Base-by-base conservation (phyloP, 768 basidiomycete genomes). In the Grammothele lineata region DNA sequence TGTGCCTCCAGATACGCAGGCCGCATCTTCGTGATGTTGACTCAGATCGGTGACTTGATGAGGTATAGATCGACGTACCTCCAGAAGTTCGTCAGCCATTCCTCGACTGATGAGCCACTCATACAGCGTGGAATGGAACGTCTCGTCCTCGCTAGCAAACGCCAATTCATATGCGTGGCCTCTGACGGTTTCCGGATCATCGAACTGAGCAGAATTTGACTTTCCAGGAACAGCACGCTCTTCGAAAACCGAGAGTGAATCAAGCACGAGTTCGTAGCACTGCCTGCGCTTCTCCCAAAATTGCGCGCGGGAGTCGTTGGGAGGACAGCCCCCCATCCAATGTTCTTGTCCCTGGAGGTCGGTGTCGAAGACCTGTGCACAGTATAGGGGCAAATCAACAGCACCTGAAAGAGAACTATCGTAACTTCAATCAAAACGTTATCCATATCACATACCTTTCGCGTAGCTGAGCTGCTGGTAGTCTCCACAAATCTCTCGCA, bases 41-140 rank as follows among this genome's bases (percentile, higher is more conserved):
- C 27, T 7, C 27, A 30, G 27, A 7, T 30, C 27, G 27, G 14
- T 30, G 8, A 30, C n/a, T n/a, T n/a, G n/a, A n/a, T n/a, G n/a
- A n/a, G n/a, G n/a, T n/a, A n/a, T n/a, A n/a, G 14, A 36, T 15
- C 5, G 17, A 56, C 80, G 35, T 50, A 93, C 95, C 76, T 94
- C 92, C 32, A 98, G 72, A 15, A 99, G 70, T 59, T 92, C 88
- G 60, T 97, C 92, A 19, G 90, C 86, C 55, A 91, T 71, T 4
- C 83, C 80, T 25, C 81, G 80, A 23, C 70, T 70, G 36, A 96
- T 87, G 40, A 94, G 71, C 96, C 96, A 98, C 57, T 96, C 92
- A 60, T 99, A 99, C 48, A 99, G 64, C 15, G 83, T 84, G 25
- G 87, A 92, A 66, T 98, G 93, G 69, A 98, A 97, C 70, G 94